Base-by-base conservation (phyloP, 768 basidiomycete species). In the Hypsizygus marmoreus region DNA sequence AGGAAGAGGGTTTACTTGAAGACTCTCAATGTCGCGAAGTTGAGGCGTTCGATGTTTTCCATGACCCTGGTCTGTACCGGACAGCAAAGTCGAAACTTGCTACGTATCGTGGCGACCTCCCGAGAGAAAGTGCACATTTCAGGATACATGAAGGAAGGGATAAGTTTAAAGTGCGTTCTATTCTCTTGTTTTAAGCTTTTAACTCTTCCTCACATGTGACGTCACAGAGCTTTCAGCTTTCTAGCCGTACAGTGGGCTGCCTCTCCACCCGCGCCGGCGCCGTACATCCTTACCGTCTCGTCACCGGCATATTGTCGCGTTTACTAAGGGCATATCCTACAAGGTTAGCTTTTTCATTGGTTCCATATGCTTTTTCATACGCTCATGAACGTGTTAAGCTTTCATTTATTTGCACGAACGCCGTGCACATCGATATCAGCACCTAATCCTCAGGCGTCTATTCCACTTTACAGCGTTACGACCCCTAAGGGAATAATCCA, bases 241-340 rank as follows among this genome's bases (percentile, higher is more conserved):
- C 78, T 0, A 57, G 64, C 3, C 55, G 67, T 0, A 70, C 69
- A 2, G 59, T 70, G 1, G 86, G 84, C 0, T 77, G 75, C 46
- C 70, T 88, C 32, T 59, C 68, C 10, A 79, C 75, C 19, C 62
- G 62, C 0, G 86, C 79, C 2, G 86, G 82, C 1, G 81, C 86
- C 0, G 63, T 84, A 22, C 84, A 88, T 47, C 82, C 86, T 0
- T 89, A 89, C 59, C 79, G 82, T 14, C 70, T 86, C 23, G 78
- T 88, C 10, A 86, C 84, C 1, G 73, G 74, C 2, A 71, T 87
- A 19, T 63, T 87, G 16, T 51, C 66, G 11, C 77, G 77, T 33
- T 74, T 86, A 1, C 62, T 86, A 5, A 49, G 65, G 9, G 66
- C 68, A n/a, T 73, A 83, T 50, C 62, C 74, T 9, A 63, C 77